Evolutionary conservation across 1,284 basidiomycete species (phyloP), one percentile per base, ranked within the genome.

Genomic region (Coniferiporia weirii): DNA sequence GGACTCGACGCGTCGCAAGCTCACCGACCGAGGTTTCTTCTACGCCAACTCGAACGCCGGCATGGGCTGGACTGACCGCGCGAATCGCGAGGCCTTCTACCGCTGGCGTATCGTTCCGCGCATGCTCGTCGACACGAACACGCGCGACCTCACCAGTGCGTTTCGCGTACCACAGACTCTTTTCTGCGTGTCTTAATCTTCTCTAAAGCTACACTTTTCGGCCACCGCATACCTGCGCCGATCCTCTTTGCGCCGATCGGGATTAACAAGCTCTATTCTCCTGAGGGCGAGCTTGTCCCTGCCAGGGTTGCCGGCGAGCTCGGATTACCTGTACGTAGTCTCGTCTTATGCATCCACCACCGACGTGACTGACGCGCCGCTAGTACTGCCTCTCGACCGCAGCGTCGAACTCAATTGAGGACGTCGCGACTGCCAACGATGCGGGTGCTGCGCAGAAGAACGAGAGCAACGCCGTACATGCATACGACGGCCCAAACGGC

Each of bases 31-130:
- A 45, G 78, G 75, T 2, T 83, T 79, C 68, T 78, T 78, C 59
- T 83, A 83, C 62, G 81, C 81, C 4, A 78, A 77, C 67, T 81
- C 80, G 4, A 82, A 84, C 63, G 81, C 82, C 2, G 81, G 81
- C 0, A 64, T 82, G 1, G 79, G 78, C 44, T 80, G 78, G 76
- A 83, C 82, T 0, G 77, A 82, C 67, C 70, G 73, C 54, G 79
- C 80, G 0, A 83, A 84, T 66, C 71, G 77, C 53, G 76, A 79
- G 64, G 76, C 79, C 0, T 81, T 80, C 68, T 80, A 79, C 62
- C 67, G 70, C 36, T 80, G 75, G 75, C 71, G 76, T 19, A 83
- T 84, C 64, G 70, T 84, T 10, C 82, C 83, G 9, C 74, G 79
- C 13, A 79, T 83, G 72, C 75, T 82, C n/a, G 79, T 82, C 8